Evolutionary conservation across 257 asterid species (phyloP).

Genomic region (Prunella vulgaris): DNA sequence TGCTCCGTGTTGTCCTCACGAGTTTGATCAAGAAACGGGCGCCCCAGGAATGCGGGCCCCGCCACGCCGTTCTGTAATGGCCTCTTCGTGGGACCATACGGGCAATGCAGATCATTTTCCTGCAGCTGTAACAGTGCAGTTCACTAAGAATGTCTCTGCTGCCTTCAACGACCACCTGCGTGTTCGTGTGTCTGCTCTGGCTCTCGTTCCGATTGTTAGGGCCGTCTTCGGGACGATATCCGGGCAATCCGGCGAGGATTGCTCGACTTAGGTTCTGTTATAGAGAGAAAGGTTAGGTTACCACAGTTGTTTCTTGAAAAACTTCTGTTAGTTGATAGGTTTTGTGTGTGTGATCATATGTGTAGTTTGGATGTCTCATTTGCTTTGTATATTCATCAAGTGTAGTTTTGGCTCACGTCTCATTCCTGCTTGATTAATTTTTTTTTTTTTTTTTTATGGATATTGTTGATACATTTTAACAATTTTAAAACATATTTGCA

Average conservation of each 20-base stretch:
- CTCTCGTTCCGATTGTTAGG: constrained; percentile 43
- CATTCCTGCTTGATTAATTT: too few relatives aligned
- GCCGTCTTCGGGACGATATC: constrained; percentile 30
- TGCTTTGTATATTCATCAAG: background rate
- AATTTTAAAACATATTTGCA: too few relatives aligned
- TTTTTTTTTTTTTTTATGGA: too few relatives aligned
- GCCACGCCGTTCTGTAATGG: background rate
- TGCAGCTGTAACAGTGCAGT: background rate
- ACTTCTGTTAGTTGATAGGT: background rate
- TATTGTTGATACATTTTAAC: too few relatives aligned
- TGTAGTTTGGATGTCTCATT: background rate
- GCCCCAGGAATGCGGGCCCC: background rate
- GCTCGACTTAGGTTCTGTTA: background rate
- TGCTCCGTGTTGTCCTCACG: too few relatives aligned
- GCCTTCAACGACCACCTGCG: constrained; percentile 40
- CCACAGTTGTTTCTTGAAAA: too few relatives aligned
- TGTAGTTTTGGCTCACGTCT: too few relatives aligned
- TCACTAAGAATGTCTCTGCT: constrained; percentile 20
- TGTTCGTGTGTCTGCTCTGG: constrained; percentile 42
- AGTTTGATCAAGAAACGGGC: background rate
- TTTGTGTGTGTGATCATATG: too few relatives aligned
- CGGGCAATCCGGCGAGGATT: constrained; percentile 19
- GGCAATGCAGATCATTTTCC: background rate
- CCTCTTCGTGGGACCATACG: background rate
- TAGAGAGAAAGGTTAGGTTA: background rate